Evolutionary conservation across 2,329 filamentous ascomycete genomes (phyloP).

Genomic region (Raffaelea arxii): DNA sequence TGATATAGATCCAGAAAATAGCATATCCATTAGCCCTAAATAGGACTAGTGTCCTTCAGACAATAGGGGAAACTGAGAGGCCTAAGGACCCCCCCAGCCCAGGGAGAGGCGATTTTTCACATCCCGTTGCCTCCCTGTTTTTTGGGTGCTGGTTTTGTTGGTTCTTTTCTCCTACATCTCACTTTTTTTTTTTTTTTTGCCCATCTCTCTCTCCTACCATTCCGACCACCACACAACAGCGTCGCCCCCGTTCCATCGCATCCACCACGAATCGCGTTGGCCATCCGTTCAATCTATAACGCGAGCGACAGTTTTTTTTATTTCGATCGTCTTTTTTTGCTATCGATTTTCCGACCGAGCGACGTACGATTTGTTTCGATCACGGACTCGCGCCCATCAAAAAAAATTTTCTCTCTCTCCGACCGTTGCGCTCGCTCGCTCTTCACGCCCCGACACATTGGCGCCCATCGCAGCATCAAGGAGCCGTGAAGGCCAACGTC

Average conservation of each 20-base stretch:
- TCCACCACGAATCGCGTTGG: slow-evolving; percentile 39
- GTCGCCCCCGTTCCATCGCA: slow-evolving; percentile 3
- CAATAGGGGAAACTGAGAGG: too few species aligned
- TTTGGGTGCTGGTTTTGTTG: too few species aligned
- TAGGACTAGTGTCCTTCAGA: too few species aligned
- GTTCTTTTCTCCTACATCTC: slow-evolving; percentile 6
- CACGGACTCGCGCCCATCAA: background rate
- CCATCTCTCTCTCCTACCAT: slow-evolving; percentile 29
- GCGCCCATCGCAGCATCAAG: slow-evolving; percentile 31
- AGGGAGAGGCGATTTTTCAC: too few species aligned
- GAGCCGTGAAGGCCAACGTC: slow-evolving; percentile 17
- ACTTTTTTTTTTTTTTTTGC: slow-evolving; percentile 4
- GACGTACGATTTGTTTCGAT: background rate
- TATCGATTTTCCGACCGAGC: slow-evolving; percentile 1
- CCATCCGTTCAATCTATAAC: slow-evolving; percentile 35
- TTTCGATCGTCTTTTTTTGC: slow-evolving; percentile 5
- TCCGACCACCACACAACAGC: too few species aligned
- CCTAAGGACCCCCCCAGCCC: too few species aligned
- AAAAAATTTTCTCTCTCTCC: background rate
- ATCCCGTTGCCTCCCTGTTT: slow-evolving; percentile 18
- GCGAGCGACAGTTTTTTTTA: slow-evolving; percentile 1
- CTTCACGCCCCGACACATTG: slow-evolving; percentile 25
- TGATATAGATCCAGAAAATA: too few species aligned
- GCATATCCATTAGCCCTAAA: too few species aligned
- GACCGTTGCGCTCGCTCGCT: slow-evolving; percentile 17